Percentiles rank a stretch among this genome's conserved stretches.
Conservation (phyloP, 75 land plant genomes). For the Chamaecyparis obtusa region DNA sequence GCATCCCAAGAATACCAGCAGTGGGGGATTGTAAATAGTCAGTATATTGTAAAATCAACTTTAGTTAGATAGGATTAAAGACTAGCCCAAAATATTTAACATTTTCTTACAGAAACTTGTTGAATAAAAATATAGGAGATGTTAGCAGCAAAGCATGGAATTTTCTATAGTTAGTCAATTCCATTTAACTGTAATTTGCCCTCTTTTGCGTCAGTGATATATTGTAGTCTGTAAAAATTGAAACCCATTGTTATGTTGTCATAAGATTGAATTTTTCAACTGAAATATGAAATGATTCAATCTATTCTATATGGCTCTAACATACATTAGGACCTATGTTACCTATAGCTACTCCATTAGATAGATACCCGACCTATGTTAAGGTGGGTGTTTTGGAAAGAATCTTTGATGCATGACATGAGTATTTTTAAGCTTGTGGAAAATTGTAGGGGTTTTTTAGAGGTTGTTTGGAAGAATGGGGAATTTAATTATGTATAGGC, state of each 20-base stretch:
- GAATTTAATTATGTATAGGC: background rate
- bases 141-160: no score
- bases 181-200: background rate
- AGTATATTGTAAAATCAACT: no score
- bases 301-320: background rate
- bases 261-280: no score
- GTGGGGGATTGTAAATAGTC: background rate
- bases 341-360: background rate
- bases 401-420: background rate
- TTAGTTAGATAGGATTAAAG: no score
- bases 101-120: no score
- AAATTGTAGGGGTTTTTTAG: background rate
- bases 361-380: background rate
- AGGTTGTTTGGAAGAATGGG: background rate
- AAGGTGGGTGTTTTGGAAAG: background rate
- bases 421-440: background rate
- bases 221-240: background rate
- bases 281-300: background rate
- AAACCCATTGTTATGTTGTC: background rate
- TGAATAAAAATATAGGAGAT: no score
- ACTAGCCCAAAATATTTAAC: no score
- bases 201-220: background rate
- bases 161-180: no score
- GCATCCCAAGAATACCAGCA: no score
- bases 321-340: background rate